These are phyloP conservation scores for Nannochloropsis salina DNA, from an alignment of 108 stramenopile genomes.

Conservation along the genomic window DNA sequence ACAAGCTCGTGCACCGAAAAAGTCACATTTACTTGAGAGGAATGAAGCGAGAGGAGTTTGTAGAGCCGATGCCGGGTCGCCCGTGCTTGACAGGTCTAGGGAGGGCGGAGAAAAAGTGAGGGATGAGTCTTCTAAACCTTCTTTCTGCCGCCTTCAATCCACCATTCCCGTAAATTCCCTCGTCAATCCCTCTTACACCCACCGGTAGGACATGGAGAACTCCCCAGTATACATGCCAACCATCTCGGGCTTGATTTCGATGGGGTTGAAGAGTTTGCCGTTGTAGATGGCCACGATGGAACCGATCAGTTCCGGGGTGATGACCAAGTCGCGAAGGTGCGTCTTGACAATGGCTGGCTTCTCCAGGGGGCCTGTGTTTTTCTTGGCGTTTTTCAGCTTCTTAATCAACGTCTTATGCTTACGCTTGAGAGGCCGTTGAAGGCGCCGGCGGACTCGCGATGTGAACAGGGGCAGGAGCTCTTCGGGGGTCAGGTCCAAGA, in stretches of 20 bases:
- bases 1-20: neutral
- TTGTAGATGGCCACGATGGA: conserved; percentile 98
- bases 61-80: conserved; percentile 97
- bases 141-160: neutral
- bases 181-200: neutral
- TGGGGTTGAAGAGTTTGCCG: conserved; percentile 94
- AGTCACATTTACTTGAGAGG: conserved; percentile 79
- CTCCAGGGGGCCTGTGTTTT: conserved; percentile 89
- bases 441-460: conserved; percentile 91
- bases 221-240: conserved; percentile 98
- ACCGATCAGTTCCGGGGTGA: conserved; percentile 99
- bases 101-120: neutral
- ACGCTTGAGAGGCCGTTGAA: conserved; percentile 95
- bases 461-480: conserved; percentile 95
- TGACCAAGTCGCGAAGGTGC: conserved; percentile 98
- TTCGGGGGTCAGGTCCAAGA: conserved; percentile 93
- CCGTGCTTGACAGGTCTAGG: conserved; percentile 59
- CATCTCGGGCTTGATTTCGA: conserved; percentile 99
- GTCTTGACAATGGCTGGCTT: conserved; percentile 98
- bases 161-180: neutral
- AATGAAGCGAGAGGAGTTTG: conserved; percentile 95
- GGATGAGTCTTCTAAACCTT: neutral
- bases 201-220: conserved; percentile 99
- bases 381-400: conserved; percentile 97
- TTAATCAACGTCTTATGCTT: conserved; percentile 99